Base-by-base conservation (phyloP, 768 basidiomycete species). In the Crassisporium funariophilum region DNA sequence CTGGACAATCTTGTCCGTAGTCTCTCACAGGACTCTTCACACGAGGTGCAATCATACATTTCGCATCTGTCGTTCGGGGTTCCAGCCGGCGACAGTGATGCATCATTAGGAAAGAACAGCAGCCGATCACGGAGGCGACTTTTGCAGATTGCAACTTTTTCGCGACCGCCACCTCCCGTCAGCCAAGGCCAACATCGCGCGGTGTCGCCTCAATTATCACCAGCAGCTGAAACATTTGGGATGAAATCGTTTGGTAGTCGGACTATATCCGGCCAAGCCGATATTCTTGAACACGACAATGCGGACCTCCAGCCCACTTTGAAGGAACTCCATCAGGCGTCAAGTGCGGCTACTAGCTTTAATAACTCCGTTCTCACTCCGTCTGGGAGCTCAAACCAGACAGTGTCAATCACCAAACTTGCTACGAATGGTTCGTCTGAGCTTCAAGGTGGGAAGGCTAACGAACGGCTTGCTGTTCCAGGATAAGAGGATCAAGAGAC, bases 41-140 rank as follows among this genome's bases (percentile, higher is more conserved):
- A 71, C 52, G 83, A 85, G 58, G 86, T 87, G 46, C 76, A 71
- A 55, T 74, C 83, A 35, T 88, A 81, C 55, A 73, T 83, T 45
- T 72, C 67, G 29, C 61, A 66, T 42, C 49, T 67, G n/a, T 48
- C 57, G 45, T 50, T 45, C 38, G 40, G 52, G 44, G 44, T 45
- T 31, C 50, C 38, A 23, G 44, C 53, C 34, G 49, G 46, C 39
- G 42, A 39, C 38, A 41, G 39, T 35, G 40, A 45, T 44, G 41
- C 44, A 47, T 49, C 56, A 49, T 46, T 46, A 50, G 43, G 46
- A 47, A 48, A n/a, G n/a, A n/a, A 27, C 44, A 40, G 42, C 38
- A 48, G 43, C 22, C 49, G 22, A 40, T 38, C 43, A 31, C 51
- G 44, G 44, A 53, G 50, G 25, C 49, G 31, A 15, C 39, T 22